A percentile compares a stretch with the other conserved stretches of the same genome.
Evolutionary conservation across 1,139 yeast species (phyloP).

Genomic region (Debaryomyces sp.): DNA sequence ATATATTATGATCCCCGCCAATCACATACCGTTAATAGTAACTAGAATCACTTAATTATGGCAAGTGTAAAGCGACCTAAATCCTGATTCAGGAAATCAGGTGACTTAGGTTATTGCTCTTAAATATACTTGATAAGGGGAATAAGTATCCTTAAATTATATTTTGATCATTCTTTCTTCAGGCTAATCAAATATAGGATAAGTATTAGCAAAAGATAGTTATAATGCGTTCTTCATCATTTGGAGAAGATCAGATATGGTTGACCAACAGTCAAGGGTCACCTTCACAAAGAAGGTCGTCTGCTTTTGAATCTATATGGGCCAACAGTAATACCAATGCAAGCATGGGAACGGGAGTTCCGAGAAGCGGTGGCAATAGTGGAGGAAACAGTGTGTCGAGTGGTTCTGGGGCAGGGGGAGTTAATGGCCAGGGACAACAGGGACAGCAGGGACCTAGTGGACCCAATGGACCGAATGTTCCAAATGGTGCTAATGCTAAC

Average conservation of each 20-base stretch:
- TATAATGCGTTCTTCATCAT: conserved; percentile 8
- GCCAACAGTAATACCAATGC: background rate
- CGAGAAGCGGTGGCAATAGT: background rate
- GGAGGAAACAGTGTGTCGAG: background rate
- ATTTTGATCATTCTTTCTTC: background rate
- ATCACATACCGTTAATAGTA: background rate
- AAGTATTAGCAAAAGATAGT: conserved; percentile 1
- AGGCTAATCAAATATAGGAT: background rate
- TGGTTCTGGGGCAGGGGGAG: background rate
- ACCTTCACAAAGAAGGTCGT: conserved; percentile 7
- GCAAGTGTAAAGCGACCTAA: background rate
- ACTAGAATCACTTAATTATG: conserved; percentile 2
- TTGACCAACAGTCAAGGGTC: conserved; percentile 5
- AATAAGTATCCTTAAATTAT: conserved; percentile 3
- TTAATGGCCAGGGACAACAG: background rate
- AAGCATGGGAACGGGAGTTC: conserved; percentile 1
- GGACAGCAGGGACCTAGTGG: background rate
- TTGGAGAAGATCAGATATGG: conserved; percentile 9
- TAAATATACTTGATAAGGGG: conserved; percentile 7
- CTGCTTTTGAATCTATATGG: conserved; percentile 11
- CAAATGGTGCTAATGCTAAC: conserved; percentile 1
- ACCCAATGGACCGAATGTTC: background rate
- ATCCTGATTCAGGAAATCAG: background rate
- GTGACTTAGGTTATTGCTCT: conserved; percentile 4
- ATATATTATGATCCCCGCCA: conserved; percentile 2